Percentiles rank a stretch among this genome's conserved stretches.
Evolutionary conservation across 805 yeast species (phyloP).

Genomic region (Spathaspora gorwiae): DNA sequence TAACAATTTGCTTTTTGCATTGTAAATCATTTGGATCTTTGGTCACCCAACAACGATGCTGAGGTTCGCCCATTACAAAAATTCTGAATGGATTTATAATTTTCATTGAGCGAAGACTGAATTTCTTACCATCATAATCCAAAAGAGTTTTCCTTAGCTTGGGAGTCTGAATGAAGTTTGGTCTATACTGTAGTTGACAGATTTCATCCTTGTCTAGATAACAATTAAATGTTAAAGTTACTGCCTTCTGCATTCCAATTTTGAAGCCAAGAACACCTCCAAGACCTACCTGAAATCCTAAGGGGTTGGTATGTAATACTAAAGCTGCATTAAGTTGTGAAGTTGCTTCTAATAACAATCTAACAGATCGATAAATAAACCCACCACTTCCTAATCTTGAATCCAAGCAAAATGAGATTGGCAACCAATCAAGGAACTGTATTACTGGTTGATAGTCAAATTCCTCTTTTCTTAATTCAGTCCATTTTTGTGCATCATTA

Average conservation of each 20-base stretch:
- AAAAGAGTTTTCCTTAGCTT: not conserved
- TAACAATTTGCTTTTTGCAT: not conserved
- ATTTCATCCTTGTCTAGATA: constrained; percentile 1
- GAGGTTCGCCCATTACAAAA: constrained; percentile 5
- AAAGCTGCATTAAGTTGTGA: not conserved
- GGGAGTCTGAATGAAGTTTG: constrained; percentile 4
- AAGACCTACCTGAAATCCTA: constrained; percentile 5
- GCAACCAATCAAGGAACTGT: constrained; percentile 4
- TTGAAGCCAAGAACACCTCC: constrained; percentile 3
- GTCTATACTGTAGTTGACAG: constrained; percentile 7
- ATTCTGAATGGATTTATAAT: constrained; percentile 3
- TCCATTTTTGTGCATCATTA: constrained; percentile 2
- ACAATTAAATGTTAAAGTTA: constrained; percentile 2
- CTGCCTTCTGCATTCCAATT: constrained; percentile 3
- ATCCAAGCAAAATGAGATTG: constrained; percentile 5
- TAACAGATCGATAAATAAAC: not conserved
- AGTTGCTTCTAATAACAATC: constrained; percentile 1
- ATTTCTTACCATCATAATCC: not conserved
- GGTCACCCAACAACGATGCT: constrained; percentile 6
- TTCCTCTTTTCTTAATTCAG: not conserved
- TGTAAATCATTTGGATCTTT: constrained; percentile 1
- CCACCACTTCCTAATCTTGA: constrained; percentile 7
- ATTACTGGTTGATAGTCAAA: not conserved
- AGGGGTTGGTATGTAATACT: not conserved
- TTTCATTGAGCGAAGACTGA: not conserved